Evolutionary conservation across 129 eudicot species (phyloP).

Genomic region (Artemisia argyi): DNA sequence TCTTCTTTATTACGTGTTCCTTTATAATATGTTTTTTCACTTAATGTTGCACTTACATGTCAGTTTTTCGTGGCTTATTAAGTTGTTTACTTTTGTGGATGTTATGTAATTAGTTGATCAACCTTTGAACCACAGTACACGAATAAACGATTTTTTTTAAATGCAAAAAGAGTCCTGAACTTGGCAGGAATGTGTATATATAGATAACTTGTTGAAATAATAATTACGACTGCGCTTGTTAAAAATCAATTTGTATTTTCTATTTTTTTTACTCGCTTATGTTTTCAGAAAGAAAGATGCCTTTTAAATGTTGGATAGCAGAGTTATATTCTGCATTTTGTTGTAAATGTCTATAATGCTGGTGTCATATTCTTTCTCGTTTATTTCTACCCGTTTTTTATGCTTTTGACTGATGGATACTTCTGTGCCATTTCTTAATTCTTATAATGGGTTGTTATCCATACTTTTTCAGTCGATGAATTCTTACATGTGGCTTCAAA

Average conservation of each 20-base stretch:
- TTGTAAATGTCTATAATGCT: background rate
- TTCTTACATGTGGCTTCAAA: conserved; percentile 73
- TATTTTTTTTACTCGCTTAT: too few species aligned
- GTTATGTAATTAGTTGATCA: background rate
- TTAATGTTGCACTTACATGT: background rate
- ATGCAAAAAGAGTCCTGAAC: background rate
- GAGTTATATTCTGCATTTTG: too few species aligned
- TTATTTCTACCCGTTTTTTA: too few species aligned
- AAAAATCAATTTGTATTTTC: too few species aligned
- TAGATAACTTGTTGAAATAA: background rate
- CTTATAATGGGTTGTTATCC: background rate
- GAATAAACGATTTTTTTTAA: too few species aligned
- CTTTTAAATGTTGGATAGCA: too few species aligned
- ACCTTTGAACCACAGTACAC: background rate
- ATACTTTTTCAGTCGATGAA: conserved; percentile 27
- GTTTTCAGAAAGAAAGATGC: too few species aligned
- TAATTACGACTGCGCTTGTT: too few species aligned
- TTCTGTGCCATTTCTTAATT: too few species aligned
- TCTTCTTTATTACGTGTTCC: too few species aligned
- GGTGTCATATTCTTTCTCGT: background rate
- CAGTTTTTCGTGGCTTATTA: background rate
- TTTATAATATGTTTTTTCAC: background rate
- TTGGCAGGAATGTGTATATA: background rate
- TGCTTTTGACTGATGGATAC: too few species aligned
- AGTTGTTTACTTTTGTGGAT: background rate